phyloP scores from a whole-genome alignment of 345 rosid species.

The Eucalyptus shirleyi region DNA sequence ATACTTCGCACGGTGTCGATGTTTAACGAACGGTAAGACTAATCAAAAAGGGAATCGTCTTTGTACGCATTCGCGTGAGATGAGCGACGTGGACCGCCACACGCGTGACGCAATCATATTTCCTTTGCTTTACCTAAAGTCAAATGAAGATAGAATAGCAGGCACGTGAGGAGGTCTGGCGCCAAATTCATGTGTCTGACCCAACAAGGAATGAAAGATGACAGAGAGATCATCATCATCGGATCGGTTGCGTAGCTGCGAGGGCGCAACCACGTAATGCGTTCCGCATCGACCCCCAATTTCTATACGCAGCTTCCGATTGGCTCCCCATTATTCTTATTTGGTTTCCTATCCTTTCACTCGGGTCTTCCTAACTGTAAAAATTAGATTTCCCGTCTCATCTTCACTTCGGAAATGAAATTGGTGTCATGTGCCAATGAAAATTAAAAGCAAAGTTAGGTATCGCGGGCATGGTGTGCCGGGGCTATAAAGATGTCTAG shows the following conservation, averaged over 20 bases:
- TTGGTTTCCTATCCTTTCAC: not conserved
- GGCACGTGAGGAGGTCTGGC: not conserved
- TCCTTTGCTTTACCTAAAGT: not conserved
- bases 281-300: not conserved
- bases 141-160: not conserved
- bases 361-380: not conserved
- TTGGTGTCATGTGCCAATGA: not conserved
- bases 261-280: not conserved
- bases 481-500: not conserved
- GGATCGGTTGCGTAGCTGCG: not conserved
- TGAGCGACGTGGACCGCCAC: not conserved
- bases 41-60: not conserved
- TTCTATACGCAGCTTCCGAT: not conserved
- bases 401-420: not conserved
- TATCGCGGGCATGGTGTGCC: not conserved
- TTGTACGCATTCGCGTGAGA: not conserved
- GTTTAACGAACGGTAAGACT: not conserved
- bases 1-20: not conserved
- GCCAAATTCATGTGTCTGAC: not conserved
- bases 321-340: not conserved
- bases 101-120: not conserved
- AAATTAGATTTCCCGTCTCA: not conserved
- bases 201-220: not conserved
- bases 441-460: not conserved
- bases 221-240: not conserved